Evolutionary conservation across 768 basidiomycete genomes (phyloP), one percentile per base, ranked within the genome.

Genomic region (Naganishia kalamii): DNA sequence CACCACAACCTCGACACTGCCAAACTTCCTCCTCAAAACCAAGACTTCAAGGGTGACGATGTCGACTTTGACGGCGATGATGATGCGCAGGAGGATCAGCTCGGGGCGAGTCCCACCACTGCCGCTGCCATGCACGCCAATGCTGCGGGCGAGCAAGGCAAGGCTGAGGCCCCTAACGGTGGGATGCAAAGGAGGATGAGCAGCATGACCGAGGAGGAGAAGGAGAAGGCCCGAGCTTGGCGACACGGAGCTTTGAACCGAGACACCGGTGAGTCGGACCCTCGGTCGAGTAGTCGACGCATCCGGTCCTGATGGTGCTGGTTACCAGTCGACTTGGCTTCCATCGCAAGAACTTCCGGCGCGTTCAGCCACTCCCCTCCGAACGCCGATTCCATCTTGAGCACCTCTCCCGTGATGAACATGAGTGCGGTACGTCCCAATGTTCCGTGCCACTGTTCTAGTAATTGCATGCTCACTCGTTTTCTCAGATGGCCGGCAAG

Each of bases 311-410:
- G 25, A 68, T 37, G 30, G 49, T 35, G 1, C 41, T 35, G 65
- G 62, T 21, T 25, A 60, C 40, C 52, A 66, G 79, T 85, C 46
- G 88, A 92, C 78, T 83, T 93, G 65, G 82, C 84, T 35, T 81
- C 86, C 62, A 92, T 93, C 71, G 91, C 91, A 15, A 85, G 89
- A 70, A 89, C 89, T 63, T 91, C 89, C 10, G 83, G 82, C 66
- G 90, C 78, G n/a, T 74, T 80, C 46, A 70, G 75, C 37, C 74
- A 85, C 84, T 68, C 79, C 77, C 66, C 87, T 84, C 68, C 86
- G 81, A 41, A 77, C 79, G 62, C 69, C 63, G 71, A 74, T 29
- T 51, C 60, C 46, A 63, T 72, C 33, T 52, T 74, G 41, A 64
- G 72, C 47, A 73, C 79, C 52, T 71, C 75, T 66, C 73, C 72